phyloP scores from a whole-genome alignment of 805 yeast genomes.

The Komagataella pastoris region DNA sequence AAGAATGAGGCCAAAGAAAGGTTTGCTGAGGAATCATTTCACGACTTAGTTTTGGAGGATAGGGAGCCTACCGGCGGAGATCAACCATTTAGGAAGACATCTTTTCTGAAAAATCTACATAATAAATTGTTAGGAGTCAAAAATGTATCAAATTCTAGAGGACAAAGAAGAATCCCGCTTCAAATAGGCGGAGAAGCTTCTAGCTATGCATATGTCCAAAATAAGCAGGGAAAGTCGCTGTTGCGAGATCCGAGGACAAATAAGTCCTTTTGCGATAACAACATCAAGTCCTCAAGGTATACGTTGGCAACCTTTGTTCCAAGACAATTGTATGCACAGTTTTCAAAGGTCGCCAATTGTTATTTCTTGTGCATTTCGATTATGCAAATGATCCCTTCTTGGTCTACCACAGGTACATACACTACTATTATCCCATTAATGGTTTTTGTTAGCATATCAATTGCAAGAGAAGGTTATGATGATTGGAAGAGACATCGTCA shows the following conservation, averaged over 20 bases:
- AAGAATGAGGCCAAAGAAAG: slow-evolving; percentile 3
- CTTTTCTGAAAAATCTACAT: background rate
- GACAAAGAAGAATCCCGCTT: background rate
- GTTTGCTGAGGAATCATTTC: background rate
- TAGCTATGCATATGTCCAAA: background rate
- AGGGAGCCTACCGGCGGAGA: background rate
- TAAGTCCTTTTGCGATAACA: slow-evolving; percentile 48
- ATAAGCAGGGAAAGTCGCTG: slow-evolving; percentile 8
- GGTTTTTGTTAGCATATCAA: slow-evolving; percentile 79
- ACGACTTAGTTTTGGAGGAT: background rate
- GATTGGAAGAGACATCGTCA: slow-evolving; percentile 79
- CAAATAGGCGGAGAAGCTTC: background rate
- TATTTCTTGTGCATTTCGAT: slow-evolving; percentile 85
- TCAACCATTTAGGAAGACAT: background rate
- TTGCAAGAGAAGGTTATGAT: slow-evolving; percentile 87
- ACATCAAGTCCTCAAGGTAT: slow-evolving; percentile 80
- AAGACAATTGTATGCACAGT: slow-evolving; percentile 79
- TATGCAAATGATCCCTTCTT: slow-evolving; percentile 88
- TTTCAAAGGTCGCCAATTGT: slow-evolving; percentile 83
- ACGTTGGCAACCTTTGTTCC: slow-evolving; percentile 74
- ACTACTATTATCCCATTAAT: slow-evolving; percentile 86
- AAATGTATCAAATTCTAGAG: background rate
- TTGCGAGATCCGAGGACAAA: slow-evolving; percentile 60
- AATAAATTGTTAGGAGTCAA: background rate
- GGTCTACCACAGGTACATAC: slow-evolving; percentile 95